Conservation (phyloP, 495 filamentous ascomycete species). For the Aspergillus cristatus region DNA sequence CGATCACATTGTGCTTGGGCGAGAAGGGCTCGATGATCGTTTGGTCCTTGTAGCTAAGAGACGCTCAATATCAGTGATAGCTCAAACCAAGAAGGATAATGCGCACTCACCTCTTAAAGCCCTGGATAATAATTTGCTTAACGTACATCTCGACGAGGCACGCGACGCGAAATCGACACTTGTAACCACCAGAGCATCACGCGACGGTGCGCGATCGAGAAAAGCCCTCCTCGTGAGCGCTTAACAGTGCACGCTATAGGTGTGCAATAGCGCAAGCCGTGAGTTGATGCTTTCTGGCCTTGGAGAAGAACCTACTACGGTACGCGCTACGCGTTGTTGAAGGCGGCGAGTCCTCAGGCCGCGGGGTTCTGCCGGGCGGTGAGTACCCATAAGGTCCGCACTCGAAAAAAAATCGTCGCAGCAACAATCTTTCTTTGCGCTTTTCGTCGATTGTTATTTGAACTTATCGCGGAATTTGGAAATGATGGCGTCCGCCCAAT, state of each 20-base stretch:
- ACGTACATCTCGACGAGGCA: conserved; percentile 71
- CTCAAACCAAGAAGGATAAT: background rate
- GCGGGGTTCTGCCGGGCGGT: conserved; percentile 39
- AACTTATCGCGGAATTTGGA: conserved; percentile 2
- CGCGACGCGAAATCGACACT: conserved; percentile 21
- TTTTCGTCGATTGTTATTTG: conserved; percentile 5
- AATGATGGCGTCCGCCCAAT: conserved; percentile 20
- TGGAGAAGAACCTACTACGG: no score
- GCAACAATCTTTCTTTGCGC: conserved; percentile 14
- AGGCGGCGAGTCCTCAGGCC: conserved; percentile 13
- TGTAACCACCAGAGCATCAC: conserved; percentile 28
- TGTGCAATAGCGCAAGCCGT: background rate
- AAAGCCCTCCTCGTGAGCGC: conserved; percentile 1
- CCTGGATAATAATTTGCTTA: conserved; percentile 99
- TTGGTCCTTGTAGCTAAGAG: conserved; percentile 90
- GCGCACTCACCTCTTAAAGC: conserved; percentile 83
- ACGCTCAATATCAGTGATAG: background rate
- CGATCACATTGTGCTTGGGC: conserved; percentile 95
- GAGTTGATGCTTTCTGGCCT: no score
- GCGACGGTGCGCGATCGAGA: conserved; percentile 16
- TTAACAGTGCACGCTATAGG: background rate
- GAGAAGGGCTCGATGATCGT: conserved; percentile 98
- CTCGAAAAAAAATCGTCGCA: conserved; percentile 22
- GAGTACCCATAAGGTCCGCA: conserved; percentile 21
- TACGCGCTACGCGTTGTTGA: conserved; percentile 11